Evolutionary conservation across 305 asterid genomes (phyloP).

Genomic region (Fraxinus paxiana): DNA sequence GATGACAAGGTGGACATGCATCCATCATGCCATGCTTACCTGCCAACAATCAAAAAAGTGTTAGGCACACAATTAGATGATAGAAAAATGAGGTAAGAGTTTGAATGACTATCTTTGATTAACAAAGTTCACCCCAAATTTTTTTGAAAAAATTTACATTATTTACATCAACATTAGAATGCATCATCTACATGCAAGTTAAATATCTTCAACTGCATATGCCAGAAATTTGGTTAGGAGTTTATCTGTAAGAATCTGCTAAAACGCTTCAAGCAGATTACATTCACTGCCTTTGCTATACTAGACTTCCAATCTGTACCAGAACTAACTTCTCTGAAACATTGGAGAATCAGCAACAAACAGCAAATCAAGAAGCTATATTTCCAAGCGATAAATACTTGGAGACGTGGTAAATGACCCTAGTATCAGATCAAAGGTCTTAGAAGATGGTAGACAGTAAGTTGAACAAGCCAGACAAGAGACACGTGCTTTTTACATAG

Average conservation of each 20-base stretch:
- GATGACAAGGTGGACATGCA: background rate
- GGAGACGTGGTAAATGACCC: background rate
- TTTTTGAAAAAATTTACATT: background rate
- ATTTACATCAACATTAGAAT: slow-evolving; percentile 10
- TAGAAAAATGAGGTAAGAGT: background rate
- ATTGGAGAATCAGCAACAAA: slow-evolving; percentile 15
- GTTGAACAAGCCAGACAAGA: background rate
- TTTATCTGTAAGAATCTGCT: background rate
- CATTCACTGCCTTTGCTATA: background rate
- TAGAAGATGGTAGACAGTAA: background rate
- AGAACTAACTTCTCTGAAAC: slow-evolving; percentile 10
- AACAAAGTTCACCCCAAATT: background rate
- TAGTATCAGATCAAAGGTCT: slow-evolving; percentile 13
- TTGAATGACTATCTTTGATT: background rate
- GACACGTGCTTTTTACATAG: background rate
- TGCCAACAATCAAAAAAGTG: slow-evolving; percentile 20
- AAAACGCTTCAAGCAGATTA: background rate
- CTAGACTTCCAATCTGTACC: background rate
- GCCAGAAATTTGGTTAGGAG: background rate
- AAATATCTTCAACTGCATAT: slow-evolving; percentile 1
- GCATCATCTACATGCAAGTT: slow-evolving; percentile 19
- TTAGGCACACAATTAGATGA: slow-evolving; percentile 1
- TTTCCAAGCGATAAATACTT: background rate
- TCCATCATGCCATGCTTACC: slow-evolving; percentile 1
- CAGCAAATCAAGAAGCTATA: slow-evolving; percentile 1